Conservation (phyloP, 768 basidiomycete genomes). For the Trametes meyenii region DNA sequence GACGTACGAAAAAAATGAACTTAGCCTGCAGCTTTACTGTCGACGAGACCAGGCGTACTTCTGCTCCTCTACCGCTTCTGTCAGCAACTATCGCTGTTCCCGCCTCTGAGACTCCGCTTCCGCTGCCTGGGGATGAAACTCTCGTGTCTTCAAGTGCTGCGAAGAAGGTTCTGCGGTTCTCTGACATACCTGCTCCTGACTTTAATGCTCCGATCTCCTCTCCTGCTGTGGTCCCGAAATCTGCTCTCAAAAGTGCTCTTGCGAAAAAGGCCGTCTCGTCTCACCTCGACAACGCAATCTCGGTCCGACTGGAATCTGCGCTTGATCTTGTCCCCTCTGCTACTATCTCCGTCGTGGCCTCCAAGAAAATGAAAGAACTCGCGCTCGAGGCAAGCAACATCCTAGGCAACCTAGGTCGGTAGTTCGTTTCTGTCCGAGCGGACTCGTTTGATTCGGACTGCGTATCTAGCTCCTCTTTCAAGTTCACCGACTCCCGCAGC, state of each 20-base stretch:
- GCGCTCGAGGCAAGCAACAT: background rate
- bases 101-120: slow-evolving; percentile 3
- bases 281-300: too few relatives aligned
- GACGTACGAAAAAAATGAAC: background rate
- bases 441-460: background rate
- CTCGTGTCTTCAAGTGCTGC: background rate
- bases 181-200: slow-evolving; percentile 17
- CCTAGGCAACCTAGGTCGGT: slow-evolving; percentile 12
- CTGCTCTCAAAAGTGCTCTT: slow-evolving; percentile 14
- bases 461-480: background rate
- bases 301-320: background rate
- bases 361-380: background rate
- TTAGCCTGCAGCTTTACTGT: slow-evolving; percentile 1
- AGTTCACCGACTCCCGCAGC: slow-evolving; percentile 24
- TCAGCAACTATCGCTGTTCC: background rate
- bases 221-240: slow-evolving; percentile 4
- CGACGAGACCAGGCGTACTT: background rate
- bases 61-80: background rate
- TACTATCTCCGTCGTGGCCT: background rate
- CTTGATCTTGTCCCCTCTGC: background rate
- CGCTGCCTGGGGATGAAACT: background rate
- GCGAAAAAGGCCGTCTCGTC: background rate
- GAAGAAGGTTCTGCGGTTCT: slow-evolving; percentile 16
- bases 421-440: accelerated
- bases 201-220: slow-evolving; percentile 20